Base-by-base conservation (phyloP, 495 filamentous ascomycete genomes). In the Aspergillus baeticus region DNA sequence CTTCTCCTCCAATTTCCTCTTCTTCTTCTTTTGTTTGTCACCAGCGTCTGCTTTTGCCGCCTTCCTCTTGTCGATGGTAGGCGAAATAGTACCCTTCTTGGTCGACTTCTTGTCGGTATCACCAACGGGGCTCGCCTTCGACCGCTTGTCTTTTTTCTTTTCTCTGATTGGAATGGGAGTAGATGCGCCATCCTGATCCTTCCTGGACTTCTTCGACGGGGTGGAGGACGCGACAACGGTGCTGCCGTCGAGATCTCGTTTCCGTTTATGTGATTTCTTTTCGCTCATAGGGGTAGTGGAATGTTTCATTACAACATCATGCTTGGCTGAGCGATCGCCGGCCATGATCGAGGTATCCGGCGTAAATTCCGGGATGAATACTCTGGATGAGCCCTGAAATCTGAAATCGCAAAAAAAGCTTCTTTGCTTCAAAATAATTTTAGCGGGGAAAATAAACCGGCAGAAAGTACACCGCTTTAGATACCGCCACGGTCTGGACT, bases 161-260 rank as follows among this genome's bases (percentile, higher is more conserved):
- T 63, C 62, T 51, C 57, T 59, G 17, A 56, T 17, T 17, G 58
- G 33, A 8, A 54, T 22, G 17, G 60, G 46, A 22, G 50, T 53
- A 10, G 57, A 44, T 5, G 62, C 35, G 14, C 63, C 51, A 47
- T 61, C 66, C 33, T 69, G 54, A 45, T 58, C 63, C 51, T 72
- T 72, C 63, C 70, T 77, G 21, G 67, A 59, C 51, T 75, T 74
- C 58, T 74, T 75, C 21, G 69, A 71, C 34, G 74, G 63, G 18
- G 69, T 74, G 42, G 64, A 58, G 22, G 63, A 54, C 58, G 58
- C 17, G 58, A 59, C 17, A 56, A 59, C 61, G 52, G 65, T 26
- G 52, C 35, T 54, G 54, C 55, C 61, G 62, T 74, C 69, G 31
- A 56, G 34, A 18, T 70, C 71, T 63, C 72, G 65, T 67, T 77